Evolutionary conservation across 345 rosid species (phyloP).

Genomic region (Hirschfeldia incana): DNA sequence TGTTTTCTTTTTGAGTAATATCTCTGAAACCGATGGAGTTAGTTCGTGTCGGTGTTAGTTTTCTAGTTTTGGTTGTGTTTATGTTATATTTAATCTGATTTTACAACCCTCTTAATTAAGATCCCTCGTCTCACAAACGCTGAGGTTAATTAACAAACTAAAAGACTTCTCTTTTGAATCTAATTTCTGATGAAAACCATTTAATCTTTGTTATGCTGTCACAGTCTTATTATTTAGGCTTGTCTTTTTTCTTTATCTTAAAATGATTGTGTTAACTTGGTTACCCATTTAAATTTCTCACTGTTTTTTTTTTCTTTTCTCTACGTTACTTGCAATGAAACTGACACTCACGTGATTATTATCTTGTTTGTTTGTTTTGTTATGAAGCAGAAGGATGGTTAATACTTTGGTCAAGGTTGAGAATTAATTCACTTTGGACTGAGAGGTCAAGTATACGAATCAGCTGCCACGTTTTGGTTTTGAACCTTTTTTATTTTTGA

Average conservation of each 20-base stretch:
- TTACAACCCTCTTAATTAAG: neutral
- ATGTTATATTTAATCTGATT: neutral
- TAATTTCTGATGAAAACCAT: neutral
- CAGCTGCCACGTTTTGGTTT: constrained; percentile 30
- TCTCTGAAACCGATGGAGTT: constrained; percentile 8
- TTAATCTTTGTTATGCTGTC: constrained; percentile 2
- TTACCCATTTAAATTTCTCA: neutral
- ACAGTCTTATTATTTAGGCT: neutral
- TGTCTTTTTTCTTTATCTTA: neutral
- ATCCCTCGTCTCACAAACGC: constrained; percentile 10
- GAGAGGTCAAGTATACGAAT: constrained; percentile 6
- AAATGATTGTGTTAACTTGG: neutral
- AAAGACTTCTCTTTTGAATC: neutral
- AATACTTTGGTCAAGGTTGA: constrained; percentile 35
- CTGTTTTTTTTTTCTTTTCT: neutral
- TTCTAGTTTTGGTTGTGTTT: neutral
- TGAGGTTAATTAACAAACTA: neutral
- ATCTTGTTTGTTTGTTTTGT: neutral
- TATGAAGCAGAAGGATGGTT: constrained; percentile 66
- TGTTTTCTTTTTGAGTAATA: neutral
- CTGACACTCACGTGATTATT: constrained; percentile 1
- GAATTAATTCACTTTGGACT: neutral
- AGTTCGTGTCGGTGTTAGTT: constrained; percentile 29
- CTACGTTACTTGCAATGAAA: neutral
- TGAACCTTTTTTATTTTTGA: constrained; percentile 14